Evolutionary conservation across 352 stramenopile genomes (phyloP).

Genomic region (Phytopythium sindhum): DNA sequence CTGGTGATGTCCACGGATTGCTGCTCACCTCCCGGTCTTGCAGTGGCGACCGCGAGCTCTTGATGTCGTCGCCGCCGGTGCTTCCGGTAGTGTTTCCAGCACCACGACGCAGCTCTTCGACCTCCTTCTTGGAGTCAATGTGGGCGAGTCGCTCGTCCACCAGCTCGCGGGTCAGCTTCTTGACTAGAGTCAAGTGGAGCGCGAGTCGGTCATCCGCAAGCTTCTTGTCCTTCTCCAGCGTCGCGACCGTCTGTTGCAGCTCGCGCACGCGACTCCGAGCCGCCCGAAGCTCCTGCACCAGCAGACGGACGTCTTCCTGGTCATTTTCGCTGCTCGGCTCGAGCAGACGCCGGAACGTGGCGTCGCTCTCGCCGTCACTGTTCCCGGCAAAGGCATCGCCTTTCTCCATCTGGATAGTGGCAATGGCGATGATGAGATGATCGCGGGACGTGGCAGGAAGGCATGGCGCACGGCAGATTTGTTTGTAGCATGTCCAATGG

Average conservation of each 20-base stretch:
- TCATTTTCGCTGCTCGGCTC: not conserved
- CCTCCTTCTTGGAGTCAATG: slow-evolving; percentile 66
- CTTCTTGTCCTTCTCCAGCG: slow-evolving; percentile 54
- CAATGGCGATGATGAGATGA: not conserved
- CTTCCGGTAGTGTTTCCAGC: slow-evolving; percentile 9
- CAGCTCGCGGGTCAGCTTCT: slow-evolving; percentile 72
- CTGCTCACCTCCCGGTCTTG: slow-evolving; percentile 29
- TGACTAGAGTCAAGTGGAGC: slow-evolving; percentile 49
- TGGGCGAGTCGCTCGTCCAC: slow-evolving; percentile 74
- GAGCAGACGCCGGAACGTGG: not conserved
- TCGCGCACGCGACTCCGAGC: slow-evolving; percentile 18
- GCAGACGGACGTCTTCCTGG: slow-evolving; percentile 13
- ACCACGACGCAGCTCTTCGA: slow-evolving; percentile 41
- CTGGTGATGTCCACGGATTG: slow-evolving; percentile 48
- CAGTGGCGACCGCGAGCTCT: slow-evolving; percentile 22
- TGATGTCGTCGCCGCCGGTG: slow-evolving; percentile 19
- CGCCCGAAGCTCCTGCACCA: slow-evolving; percentile 15
- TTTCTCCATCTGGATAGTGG: not conserved
- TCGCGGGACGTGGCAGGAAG: not conserved
- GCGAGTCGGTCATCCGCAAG: slow-evolving; percentile 43
- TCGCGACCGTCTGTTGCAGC: slow-evolving; percentile 41
- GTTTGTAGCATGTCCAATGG: not conserved
- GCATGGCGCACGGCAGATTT: not conserved
- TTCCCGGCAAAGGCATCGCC: not conserved
- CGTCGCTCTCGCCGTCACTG: not conserved